Evolutionary conservation across 1,284 basidiomycete species (phyloP).

Genomic region (Pascua guehoae): DNA sequence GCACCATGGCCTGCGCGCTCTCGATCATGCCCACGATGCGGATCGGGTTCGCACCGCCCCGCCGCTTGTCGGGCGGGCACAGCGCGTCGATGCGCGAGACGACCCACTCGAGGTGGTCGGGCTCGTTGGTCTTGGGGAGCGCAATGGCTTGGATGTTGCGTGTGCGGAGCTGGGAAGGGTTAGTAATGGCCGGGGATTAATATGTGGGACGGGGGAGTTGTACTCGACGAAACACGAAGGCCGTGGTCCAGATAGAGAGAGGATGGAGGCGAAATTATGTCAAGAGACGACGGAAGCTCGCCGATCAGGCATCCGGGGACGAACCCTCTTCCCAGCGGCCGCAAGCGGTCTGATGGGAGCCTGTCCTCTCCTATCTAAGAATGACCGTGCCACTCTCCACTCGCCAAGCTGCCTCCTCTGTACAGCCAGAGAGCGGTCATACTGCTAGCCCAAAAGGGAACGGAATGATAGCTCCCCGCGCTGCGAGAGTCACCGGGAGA

Average conservation of each 20-base stretch:
- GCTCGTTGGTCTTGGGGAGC: slow-evolving; percentile 73
- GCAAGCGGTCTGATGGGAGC: too few species aligned
- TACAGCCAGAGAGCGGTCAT: too few species aligned
- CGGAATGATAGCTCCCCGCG: too few species aligned
- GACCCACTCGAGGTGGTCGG: slow-evolving; percentile 62
- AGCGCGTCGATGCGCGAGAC: slow-evolving; percentile 51
- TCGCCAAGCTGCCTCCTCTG: too few species aligned
- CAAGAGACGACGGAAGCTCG: too few species aligned
- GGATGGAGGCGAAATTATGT: neutral
- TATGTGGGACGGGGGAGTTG: neutral
- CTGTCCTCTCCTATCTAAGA: too few species aligned
- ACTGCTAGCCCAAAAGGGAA: too few species aligned
- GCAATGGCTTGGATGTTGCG: slow-evolving; percentile 59
- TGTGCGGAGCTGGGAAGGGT: slow-evolving; percentile 27
- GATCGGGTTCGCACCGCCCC: slow-evolving; percentile 48
- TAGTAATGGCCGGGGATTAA: too few species aligned
- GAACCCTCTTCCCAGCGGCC: too few species aligned
- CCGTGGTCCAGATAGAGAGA: neutral
- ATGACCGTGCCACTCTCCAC: too few species aligned
- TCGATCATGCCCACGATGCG: slow-evolving; percentile 73
- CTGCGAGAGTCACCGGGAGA: too few species aligned
- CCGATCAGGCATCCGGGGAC: too few species aligned
- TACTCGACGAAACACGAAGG: neutral
- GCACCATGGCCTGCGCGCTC: slow-evolving; percentile 60
- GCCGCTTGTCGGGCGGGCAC: slow-evolving; percentile 25